Evolutionary conservation across 768 basidiomycete species (phyloP), one percentile per base, ranked within the genome.

Genomic region (Crucibulum laeve): DNA sequence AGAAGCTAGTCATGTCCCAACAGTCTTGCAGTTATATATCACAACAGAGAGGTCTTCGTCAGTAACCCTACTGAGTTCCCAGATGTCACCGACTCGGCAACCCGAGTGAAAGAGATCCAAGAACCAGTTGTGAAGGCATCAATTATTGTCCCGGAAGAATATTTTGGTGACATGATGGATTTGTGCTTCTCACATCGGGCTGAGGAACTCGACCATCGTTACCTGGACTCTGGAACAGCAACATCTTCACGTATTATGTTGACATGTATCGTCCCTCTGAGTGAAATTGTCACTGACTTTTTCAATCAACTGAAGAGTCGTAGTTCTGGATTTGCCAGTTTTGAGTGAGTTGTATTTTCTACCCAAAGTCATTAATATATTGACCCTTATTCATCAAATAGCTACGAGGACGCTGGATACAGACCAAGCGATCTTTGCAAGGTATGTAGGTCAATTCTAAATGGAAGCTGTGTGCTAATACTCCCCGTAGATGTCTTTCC

Each of bases 41-140:
- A 69, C 51, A 80, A 83, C 39, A 73, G 63, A 13, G 77, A 80
- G 49, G 70, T 73, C 18, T 64, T 76, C 35, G 73, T 99, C 56
- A 92, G 92, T 62, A 97, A 96, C 61, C 95, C 96, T 14, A 90
- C 88, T 1, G 89, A 96, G 50, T 99, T 99, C 58, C 96, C 96
- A 1, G 94, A 98, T 42, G 71, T 77, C 13, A 65, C 73, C 14
- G 87, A 94, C 47, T 63, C 70, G 21, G 61, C 74, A 15, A 59
- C 70, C 25, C 78, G 75, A 46, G 81, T 94, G 17, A 76, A 73
- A 50, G 80, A 86, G 51, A 74, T 98, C 11, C 87, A 91, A 53
- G 96, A 98, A 61, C 96, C 96, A 0, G 77, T 93, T 42, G 92
- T 98, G 33, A 87, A 85, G 50, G 92, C 94, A 7, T 87, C 87